These are phyloP conservation scores for Penicillium aurantiogriseum DNA, from an alignment of 2,329 filamentous ascomycete genomes.

Conservation along the genomic window DNA sequence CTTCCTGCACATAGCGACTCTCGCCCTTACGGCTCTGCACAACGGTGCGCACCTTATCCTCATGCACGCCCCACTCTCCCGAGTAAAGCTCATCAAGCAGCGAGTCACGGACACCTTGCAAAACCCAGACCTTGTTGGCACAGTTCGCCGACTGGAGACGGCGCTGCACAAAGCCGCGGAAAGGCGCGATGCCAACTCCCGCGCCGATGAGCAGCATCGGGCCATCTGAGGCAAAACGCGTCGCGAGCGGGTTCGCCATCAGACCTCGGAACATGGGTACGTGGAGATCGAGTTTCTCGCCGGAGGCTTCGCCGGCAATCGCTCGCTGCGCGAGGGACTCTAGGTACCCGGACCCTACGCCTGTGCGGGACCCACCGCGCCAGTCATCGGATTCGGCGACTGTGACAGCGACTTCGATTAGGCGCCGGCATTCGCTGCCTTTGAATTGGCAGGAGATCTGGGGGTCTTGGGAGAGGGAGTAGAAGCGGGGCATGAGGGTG, in stretches of 20 bases:
- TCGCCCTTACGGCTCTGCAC: conserved; percentile 74
- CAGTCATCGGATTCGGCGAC: conserved; percentile 85
- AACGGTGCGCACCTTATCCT: conserved; percentile 79
- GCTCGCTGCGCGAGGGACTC: conserved; percentile 77
- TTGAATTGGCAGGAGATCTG: conserved; percentile 71
- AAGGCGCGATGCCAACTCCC: conserved; percentile 93
- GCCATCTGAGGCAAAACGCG: conserved; percentile 87
- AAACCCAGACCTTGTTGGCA: conserved; percentile 96
- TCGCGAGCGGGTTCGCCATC: conserved; percentile 94
- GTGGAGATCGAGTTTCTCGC: conserved; percentile 60
- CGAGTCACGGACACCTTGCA: conserved; percentile 91
- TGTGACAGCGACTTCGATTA: conserved; percentile 95
- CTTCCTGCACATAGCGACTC: conserved; percentile 92
- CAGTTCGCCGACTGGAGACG: conserved; percentile 91
- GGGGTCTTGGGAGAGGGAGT: conserved; percentile 95
- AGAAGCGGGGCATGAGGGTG: conserved; percentile 95
- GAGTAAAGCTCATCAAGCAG: conserved; percentile 94
- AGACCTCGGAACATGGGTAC: conserved; percentile 97
- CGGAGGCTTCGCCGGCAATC: conserved; percentile 61
- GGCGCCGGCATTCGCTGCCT: conserved; percentile 68
- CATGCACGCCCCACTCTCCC: conserved; percentile 92
- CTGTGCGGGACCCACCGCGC: conserved; percentile 69
- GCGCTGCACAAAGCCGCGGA: conserved; percentile 95
- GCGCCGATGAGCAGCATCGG: conserved; percentile 98
- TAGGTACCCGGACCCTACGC: conserved; percentile 89